Evolutionary conservation across 2,329 filamentous ascomycete genomes (phyloP), one percentile per base, ranked within the genome.

Genomic region (Paraphaeosphaeria sporulosa): DNA sequence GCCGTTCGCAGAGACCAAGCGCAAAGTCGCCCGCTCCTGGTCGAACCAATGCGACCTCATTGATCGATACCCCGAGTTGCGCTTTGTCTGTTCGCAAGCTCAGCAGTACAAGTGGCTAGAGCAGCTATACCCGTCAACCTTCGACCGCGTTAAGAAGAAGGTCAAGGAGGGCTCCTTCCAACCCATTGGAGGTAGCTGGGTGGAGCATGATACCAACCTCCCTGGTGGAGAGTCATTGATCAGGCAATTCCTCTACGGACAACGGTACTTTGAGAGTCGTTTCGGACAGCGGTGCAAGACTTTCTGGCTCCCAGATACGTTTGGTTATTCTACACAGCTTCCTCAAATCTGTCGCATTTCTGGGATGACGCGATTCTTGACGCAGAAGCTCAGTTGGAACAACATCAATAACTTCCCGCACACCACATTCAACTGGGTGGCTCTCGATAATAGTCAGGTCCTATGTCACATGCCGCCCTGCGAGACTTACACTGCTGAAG

Each of bases 381-480:
- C 95, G 0, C 95, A 99, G 79, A 99, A 99, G 82, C 84, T 99
- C 61, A 98, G 94, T 83, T 99, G 95, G 95, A 98, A 98, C 83
- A 98, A 98, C 77, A 98, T 98, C 85, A 98, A 98, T 81, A 96
- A 91, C 74, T 99, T 98, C 81, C 95, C 95, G 0, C 95, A 98
- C 75, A 98, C 95, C 6, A 98, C 95, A 0, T 99, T 99, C 84
- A 97, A 97, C 79, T 99, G 95, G 95, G 94, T 99, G 34, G 88
- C 93, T 13, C 87, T 97, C 15, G 95, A 99, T 76, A 94, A 95
- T 59, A 96, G 92, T 72, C 95, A 98, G 74, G 95, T 99, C 66
- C 88, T 99, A 63, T 98, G 94, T 78, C 95, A 99, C 74, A 99
- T 99, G 95, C 89, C 94, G 3, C 95, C 95, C 1, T 87, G 92